Conservation (phyloP, 768 basidiomycete genomes). For the Gyrodon lividus region DNA sequence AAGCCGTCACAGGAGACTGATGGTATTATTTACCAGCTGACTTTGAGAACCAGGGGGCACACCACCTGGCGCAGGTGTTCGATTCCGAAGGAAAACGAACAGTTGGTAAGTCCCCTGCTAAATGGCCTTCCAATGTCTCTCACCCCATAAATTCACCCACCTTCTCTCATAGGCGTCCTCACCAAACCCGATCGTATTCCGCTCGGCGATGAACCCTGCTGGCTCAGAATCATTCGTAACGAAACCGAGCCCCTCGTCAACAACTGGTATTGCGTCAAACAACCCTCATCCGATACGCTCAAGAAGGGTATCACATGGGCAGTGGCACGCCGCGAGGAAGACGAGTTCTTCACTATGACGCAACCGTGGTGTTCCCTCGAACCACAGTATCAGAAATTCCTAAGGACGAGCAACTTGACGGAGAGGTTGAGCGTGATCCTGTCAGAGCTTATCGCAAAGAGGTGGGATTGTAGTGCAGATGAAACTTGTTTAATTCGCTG, state of each 20-base stretch:
- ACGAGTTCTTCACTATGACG: conserved; percentile 49
- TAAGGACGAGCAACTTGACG: conserved; percentile 58
- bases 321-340: conserved; percentile 55
- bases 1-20: too few relatives aligned
- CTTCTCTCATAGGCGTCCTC: too few relatives aligned
- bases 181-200: conserved; percentile 65
- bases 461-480: conserved; percentile 36
- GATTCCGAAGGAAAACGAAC: conserved; percentile 62
- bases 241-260: conserved; percentile 34
- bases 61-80: conserved; percentile 49
- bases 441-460: conserved; percentile 56
- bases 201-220: conserved; percentile 26
- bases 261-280: conserved; percentile 37
- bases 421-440: conserved; percentile 55
- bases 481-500: neutral
- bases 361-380: conserved; percentile 55
- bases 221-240: conserved; percentile 55
- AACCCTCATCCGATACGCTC: conserved; percentile 25
- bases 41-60: conserved; percentile 70
- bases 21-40: conserved; percentile 47
- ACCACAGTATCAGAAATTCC: conserved; percentile 44
- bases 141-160: too few relatives aligned
- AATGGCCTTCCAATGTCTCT: neutral
- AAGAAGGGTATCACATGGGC: conserved; percentile 41
- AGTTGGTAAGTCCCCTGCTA: conserved; percentile 45